A percentile compares a stretch with the other conserved stretches of the same genome.
Conservation (phyloP, 2,329 filamentous ascomycete genomes). For the Truncatella angustata region DNA sequence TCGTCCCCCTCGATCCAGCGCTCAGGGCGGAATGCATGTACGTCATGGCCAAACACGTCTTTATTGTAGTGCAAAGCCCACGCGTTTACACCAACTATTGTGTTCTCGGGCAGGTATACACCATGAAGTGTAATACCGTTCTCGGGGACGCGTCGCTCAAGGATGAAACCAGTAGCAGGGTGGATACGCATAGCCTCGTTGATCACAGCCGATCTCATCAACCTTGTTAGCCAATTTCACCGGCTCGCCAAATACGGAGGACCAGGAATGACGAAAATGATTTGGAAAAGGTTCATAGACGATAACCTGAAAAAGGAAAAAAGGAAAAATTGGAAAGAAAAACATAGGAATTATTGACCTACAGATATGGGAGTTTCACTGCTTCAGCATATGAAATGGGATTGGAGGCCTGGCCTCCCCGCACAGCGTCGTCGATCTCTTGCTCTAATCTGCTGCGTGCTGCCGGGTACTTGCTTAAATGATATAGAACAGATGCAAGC, state of each 20-base stretch:
- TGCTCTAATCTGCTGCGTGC: neutral
- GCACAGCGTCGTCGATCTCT: conserved; percentile 7
- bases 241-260: no score
- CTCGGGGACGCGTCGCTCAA: conserved; percentile 47
- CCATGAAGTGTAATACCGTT: conserved; percentile 40
- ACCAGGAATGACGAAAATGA: no score
- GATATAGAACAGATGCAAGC: conserved; percentile 42
- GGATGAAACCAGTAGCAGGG: conserved; percentile 44
- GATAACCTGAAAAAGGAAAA: no score
- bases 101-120: conserved; percentile 27
- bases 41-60: conserved; percentile 31
- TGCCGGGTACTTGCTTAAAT: conserved; percentile 33
- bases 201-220: conserved; percentile 51
- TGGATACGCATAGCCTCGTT: conserved; percentile 53
- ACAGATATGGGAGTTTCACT: conserved; percentile 46
- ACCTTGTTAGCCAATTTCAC: no score
- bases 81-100: conserved; percentile 33
- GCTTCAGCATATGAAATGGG: conserved; percentile 31
- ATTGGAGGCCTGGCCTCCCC: neutral
- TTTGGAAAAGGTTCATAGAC: no score
- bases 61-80: conserved; percentile 34
- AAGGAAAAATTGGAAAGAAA: no score
- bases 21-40: conserved; percentile 36
- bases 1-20: conserved; percentile 35
- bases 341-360: no score